These are phyloP conservation scores for Fusarium dlaminii DNA, from an alignment of 2,329 filamentous ascomycete genomes.

Conservation along the genomic window DNA sequence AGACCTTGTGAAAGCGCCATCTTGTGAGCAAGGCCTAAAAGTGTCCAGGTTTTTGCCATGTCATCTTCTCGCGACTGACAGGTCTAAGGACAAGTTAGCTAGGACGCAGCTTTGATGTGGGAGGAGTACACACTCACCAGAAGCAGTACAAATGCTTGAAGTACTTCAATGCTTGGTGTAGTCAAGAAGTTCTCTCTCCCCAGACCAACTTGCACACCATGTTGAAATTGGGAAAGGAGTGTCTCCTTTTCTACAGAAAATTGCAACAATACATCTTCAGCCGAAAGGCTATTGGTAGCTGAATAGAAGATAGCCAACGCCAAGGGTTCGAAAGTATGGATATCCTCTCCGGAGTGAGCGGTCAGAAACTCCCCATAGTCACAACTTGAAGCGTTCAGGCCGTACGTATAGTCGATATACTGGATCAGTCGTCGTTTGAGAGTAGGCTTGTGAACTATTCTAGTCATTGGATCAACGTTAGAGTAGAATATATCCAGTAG, in stretches of 20 bases:
- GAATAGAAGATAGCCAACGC: background rate
- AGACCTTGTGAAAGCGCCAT: background rate
- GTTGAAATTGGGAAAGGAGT: background rate
- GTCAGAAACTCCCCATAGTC: background rate
- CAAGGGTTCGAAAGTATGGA: background rate
- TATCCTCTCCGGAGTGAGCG: accelerated
- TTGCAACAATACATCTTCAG: background rate
- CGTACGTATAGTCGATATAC: background rate
- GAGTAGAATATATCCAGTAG: background rate
- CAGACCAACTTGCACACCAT: background rate
- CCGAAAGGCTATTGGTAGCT: background rate
- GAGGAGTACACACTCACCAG: background rate
- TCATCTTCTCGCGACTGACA: background rate
- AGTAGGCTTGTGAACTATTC: background rate
- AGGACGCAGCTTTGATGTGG: accelerated
- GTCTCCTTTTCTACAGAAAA: background rate
- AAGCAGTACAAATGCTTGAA: background rate
- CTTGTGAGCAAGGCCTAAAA: background rate
- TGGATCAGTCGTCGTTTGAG: background rate
- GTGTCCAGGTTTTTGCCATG: background rate
- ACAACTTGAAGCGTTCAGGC: background rate
- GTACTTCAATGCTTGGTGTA: background rate
- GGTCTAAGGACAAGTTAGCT: background rate
- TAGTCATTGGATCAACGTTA: background rate
- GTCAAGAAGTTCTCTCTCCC: background rate